Evolutionary conservation across 257 asterid genomes (phyloP).

Genomic region (Solanum dulcamara): DNA sequence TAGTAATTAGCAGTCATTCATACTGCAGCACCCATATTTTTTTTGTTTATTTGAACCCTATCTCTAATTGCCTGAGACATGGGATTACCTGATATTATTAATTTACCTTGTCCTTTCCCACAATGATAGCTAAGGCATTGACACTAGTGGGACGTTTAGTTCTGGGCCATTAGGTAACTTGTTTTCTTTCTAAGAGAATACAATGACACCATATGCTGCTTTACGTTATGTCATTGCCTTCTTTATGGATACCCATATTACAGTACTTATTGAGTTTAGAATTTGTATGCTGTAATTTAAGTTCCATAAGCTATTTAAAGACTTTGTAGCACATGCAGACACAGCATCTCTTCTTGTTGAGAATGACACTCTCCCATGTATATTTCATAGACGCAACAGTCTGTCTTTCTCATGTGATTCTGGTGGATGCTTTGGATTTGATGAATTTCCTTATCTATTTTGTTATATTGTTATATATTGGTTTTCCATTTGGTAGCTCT

Average conservation of each 20-base stretch:
- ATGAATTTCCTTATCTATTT: neutral
- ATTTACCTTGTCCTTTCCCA: neutral
- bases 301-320: neutral
- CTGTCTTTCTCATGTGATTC: neutral
- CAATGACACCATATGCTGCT: neutral
- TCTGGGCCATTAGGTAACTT: neutral
- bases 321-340: neutral
- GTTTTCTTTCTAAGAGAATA: neutral
- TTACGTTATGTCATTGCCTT: neutral
- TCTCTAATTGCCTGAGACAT: neutral
- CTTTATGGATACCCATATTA: neutral
- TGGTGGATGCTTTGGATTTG: neutral
- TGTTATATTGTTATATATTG: neutral
- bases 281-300: neutral
- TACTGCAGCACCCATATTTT: neutral
- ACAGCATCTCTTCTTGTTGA: neutral
- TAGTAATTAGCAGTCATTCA: conserved; percentile 11
- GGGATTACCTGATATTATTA: neutral
- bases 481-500: conserved; percentile 43
- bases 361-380: neutral
- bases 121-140: neutral
- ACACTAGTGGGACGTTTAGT: neutral
- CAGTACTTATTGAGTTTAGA: neutral
- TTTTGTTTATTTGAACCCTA: neutral
- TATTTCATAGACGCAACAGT: neutral